phyloP scores from a whole-genome alignment of 2,329 filamentous ascomycete species.

The Fusarium irregulare region DNA sequence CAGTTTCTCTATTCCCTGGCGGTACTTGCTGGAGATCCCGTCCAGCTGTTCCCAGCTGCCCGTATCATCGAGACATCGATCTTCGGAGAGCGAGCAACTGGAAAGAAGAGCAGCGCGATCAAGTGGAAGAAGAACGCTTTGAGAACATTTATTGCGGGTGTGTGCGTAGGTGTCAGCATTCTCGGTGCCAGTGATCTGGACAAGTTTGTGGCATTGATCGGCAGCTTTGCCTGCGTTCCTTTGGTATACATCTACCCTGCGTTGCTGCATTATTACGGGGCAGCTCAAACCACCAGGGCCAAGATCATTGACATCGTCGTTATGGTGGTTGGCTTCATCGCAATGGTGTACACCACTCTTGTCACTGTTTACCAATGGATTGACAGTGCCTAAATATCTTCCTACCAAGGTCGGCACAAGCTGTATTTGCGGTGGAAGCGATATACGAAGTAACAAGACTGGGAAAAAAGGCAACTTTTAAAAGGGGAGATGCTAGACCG shows the following conservation, averaged over 20 bases:
- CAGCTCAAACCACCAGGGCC: constrained; percentile 66
- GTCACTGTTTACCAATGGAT: constrained; percentile 64
- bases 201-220: constrained; percentile 79
- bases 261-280: constrained; percentile 74
- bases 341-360: constrained; percentile 77
- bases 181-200: constrained; percentile 76
- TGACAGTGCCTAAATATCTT: constrained; percentile 29
- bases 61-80: constrained; percentile 76
- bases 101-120: constrained; percentile 71
- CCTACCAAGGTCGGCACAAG: not conserved
- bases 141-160: constrained; percentile 64
- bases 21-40: constrained; percentile 77
- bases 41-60: constrained; percentile 79
- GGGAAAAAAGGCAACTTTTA: constrained; percentile 32
- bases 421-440: not conserved
- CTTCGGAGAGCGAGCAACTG: constrained; percentile 72
- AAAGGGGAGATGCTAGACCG: not conserved
- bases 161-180: constrained; percentile 71
- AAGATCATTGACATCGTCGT: constrained; percentile 71
- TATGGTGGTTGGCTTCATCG: constrained; percentile 70
- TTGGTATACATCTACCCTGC: constrained; percentile 83
- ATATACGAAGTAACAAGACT: constrained; percentile 11
- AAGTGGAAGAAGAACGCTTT: constrained; percentile 84
- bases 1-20: constrained; percentile 80
- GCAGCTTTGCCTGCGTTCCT: constrained; percentile 78